Base-by-base conservation (phyloP, 2,329 filamentous ascomycete species). In the Cryphonectria naterciae region DNA sequence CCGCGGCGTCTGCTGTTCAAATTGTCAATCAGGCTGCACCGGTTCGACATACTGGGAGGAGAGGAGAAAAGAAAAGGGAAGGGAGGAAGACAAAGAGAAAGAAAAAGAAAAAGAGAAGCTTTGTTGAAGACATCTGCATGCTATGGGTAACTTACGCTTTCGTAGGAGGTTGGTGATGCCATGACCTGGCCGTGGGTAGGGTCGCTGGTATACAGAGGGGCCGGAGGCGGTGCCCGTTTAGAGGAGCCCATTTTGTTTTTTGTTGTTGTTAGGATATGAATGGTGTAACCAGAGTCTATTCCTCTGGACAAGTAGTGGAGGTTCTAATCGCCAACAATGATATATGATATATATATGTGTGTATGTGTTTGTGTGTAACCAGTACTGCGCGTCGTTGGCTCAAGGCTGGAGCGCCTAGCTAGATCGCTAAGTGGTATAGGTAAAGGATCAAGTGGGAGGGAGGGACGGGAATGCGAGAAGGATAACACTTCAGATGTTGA, bases 131-230 rank as follows among this genome's bases (percentile, higher is more conserved):
- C 15, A 19, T 7, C 6, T 19, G 15, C 3, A 2, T 32, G 54
- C 25, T 64, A 32, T 22, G 61, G 2, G 56, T 2, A n/a, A 70
- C 73, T 66, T 68, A 75, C 73, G 52, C 60, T 69, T 46, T 73
- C 68, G 5, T 66, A 72, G n/a, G 72, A 60, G 19, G 69, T 70
- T 25, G 73, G 68, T 4, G 74, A 73, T 25, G 68, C 19, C 19
- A 54, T n/a, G 7, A 60, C 43, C 11, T 39, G 72, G 35, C 64
- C 69, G 25, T n/a, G 43, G 25, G 60, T 41, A 17, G 61, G 52
- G 28, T 32, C 52, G 49, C 65, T 46, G 2, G 75, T 74, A 61
- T 73, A 68, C 4, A 74, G 25, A 2, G 72, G 74, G 5, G 72
- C 67, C 6, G 68, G 72, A 52, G 68, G 72, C 49, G 74, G 64